Evolutionary conservation across 225 moss, liverwort and hornwort species (phyloP).

Genomic region (Asterella californica): DNA sequence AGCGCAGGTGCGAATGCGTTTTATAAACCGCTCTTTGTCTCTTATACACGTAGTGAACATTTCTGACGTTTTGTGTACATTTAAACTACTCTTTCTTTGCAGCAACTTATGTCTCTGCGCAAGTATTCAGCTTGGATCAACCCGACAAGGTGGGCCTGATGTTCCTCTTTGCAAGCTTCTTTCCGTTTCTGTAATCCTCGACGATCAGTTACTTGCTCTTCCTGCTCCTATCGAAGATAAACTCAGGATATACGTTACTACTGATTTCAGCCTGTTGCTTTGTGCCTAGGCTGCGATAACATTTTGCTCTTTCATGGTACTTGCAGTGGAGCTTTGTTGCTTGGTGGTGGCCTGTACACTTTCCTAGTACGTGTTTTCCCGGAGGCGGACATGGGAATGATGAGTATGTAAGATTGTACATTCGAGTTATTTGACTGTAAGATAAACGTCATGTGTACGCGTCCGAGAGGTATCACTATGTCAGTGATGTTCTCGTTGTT

Average conservation of each 20-base stretch:
- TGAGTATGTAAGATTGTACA: conserved; percentile 47
- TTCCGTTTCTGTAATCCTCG: not conserved
- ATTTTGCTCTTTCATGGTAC: conserved; percentile 22
- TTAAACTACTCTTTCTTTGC: conserved; percentile 26
- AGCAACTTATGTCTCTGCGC: conserved; percentile 97
- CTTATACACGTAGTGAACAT: not conserved
- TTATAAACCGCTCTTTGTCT: not conserved
- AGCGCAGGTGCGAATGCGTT: not conserved
- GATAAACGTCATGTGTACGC: not conserved
- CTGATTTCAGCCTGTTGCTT: not conserved
- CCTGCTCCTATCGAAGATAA: not conserved
- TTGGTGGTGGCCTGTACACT: conserved; percentile 86
- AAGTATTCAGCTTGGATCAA: conserved; percentile 99
- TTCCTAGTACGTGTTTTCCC: conserved; percentile 79
- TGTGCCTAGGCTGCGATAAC: not conserved
- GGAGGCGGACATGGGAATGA: conserved; percentile 53
- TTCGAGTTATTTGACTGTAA: not conserved
- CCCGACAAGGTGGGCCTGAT: conserved; percentile 66
- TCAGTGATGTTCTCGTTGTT: no score
- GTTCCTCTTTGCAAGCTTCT: not conserved
- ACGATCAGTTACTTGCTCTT: not conserved
- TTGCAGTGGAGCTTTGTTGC: conserved; percentile 79
- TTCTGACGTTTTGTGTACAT: not conserved
- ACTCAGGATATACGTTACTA: not conserved
- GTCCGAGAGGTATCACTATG: no score